A percentile compares a stretch with the other conserved stretches of the same genome.
Conservation (phyloP, 169 alveolate genomes). For the Cryptosporidium meleagridis region DNA sequence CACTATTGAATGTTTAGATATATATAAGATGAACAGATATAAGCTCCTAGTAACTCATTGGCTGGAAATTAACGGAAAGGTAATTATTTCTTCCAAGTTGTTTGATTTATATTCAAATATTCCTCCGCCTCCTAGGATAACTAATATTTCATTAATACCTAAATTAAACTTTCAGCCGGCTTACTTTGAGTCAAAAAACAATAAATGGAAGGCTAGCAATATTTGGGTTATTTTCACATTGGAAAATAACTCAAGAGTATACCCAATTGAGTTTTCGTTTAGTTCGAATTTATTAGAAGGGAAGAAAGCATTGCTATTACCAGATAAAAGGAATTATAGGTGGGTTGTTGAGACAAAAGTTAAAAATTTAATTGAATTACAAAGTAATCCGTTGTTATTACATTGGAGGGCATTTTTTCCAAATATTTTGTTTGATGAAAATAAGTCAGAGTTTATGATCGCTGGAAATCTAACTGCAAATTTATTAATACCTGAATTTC, state of each 20-base stretch:
- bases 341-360: slow-evolving; percentile 56
- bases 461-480: slow-evolving; percentile 11
- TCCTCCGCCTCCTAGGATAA: slow-evolving; percentile 16
- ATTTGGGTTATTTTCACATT: slow-evolving; percentile 28
- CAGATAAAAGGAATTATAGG: slow-evolving; percentile 33
- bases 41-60: neutral
- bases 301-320: neutral
- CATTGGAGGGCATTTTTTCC: slow-evolving; percentile 37
- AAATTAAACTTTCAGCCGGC: slow-evolving; percentile 11
- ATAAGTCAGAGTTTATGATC: neutral
- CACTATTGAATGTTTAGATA: neutral
- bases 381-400: neutral
- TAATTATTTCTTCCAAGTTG: neutral
- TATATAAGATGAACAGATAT: neutral
- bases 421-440: neutral
- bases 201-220: slow-evolving; percentile 31
- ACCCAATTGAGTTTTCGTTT: slow-evolving; percentile 24
- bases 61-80: slow-evolving; percentile 11
- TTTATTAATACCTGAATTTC: neutral
- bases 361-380: neutral
- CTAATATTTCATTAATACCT: slow-evolving; percentile 10
- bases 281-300: neutral
- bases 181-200: neutral
- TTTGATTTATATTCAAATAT: slow-evolving; percentile 5
- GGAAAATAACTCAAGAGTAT: slow-evolving; percentile 42